These are phyloP conservation scores for Alternaria brassicae DNA, from an alignment of 2,329 filamentous ascomycete species.

Conservation along the genomic window DNA sequence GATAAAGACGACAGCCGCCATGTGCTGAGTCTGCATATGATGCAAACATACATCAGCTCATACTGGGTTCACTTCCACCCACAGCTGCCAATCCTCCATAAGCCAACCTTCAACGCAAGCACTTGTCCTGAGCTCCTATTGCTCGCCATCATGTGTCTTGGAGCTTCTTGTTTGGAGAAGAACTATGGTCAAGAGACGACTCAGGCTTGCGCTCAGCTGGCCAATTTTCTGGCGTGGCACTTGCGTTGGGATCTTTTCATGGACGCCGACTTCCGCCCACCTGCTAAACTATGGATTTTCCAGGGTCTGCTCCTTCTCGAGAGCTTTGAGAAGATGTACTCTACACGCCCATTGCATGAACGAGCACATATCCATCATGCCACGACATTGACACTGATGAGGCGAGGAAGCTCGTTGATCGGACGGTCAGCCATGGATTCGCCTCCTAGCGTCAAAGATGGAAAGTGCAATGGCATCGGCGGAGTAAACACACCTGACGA, in stretches of 20 bases:
- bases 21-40: constrained; percentile 85
- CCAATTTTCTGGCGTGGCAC: constrained; percentile 91
- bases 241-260: constrained; percentile 96
- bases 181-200: constrained; percentile 76
- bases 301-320: constrained; percentile 89
- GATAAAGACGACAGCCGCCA: constrained; percentile 70
- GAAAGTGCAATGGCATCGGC: constrained; percentile 53
- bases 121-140: constrained; percentile 84
- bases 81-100: constrained; percentile 92
- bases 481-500: constrained; percentile 79
- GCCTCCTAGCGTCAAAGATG: constrained; percentile 75
- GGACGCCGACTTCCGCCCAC: constrained; percentile 85
- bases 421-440: constrained; percentile 85
- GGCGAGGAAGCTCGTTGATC: constrained; percentile 87
- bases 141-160: constrained; percentile 89
- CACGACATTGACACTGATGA: constrained; percentile 93
- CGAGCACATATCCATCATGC: constrained; percentile 96
- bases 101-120: constrained; percentile 89
- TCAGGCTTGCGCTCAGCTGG: constrained; percentile 78
- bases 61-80: constrained; percentile 97
- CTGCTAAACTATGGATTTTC: constrained; percentile 95
- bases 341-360: constrained; percentile 88
- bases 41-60: constrained; percentile 86
- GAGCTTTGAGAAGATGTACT: constrained; percentile 97
- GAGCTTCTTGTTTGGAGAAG: constrained; percentile 87